Base-by-base conservation (phyloP, 1,284 basidiomycete genomes). In the Tetrapyrgos nigripes region DNA sequence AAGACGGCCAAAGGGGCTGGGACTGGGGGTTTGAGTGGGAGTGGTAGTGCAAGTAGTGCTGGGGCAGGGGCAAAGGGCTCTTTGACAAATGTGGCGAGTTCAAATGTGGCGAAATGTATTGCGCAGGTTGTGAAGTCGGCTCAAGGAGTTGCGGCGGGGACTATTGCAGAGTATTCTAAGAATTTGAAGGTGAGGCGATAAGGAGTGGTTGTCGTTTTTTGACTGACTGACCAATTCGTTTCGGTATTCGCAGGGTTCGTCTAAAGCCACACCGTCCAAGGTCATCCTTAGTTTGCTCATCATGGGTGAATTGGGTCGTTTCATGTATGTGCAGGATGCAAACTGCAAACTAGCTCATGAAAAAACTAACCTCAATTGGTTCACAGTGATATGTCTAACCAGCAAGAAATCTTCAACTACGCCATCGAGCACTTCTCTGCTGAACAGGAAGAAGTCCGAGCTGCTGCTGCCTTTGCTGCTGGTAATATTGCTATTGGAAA, bases 401-500 rank as follows among this genome's bases (percentile, higher is more conserved):
- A 94, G 69, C 78, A 82, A 43, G 88, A 91, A 9, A 81, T 95
- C 19, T 96, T 97, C 73, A 76, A 81, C 27, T 81, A 84, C 55
- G 83, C 92, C 1, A 85, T 97, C 50, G 82, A 86, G 17, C 85
- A 87, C 65, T 96, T 97, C 70, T 76, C 81, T 8, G 82, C 88
- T 2, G 85, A 91, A 31, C 88, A 91, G 62, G 93, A 97, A 70
- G 93, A 96, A 53, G 82, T 95, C 23, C 83, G 93, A 48, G 87
- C 91, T 47, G 92, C 95, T 43, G 95, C 96, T 45, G 93, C 96
- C 0, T 97, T 97, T 68, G 93, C 96, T 47, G 92, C 93, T 40
- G 95, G 96, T 35, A 98, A 97, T 72, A 93, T 99, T 62, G 92
- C 96, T 5, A 94, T 97, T 31, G 96, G 96, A 2, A 94, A 94